Conservation (phyloP, 78 protist species). For the Emiliania huxleyi region DNA sequence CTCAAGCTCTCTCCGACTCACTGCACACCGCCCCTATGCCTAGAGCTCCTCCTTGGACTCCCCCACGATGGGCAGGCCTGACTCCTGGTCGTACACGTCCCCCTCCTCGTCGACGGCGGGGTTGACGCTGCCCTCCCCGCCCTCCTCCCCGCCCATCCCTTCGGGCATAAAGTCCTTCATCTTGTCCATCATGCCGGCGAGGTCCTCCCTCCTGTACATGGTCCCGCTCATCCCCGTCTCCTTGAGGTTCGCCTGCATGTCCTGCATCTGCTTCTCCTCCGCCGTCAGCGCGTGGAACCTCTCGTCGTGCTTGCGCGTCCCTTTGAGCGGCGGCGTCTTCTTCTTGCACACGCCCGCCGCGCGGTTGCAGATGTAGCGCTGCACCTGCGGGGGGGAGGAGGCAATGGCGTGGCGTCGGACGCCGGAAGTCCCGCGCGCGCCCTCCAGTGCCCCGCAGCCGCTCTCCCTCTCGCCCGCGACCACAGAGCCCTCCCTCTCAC, state of each 20-base stretch:
- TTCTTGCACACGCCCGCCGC: constrained; percentile 20
- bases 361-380: constrained; percentile 27
- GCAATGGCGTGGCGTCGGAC: too few species aligned
- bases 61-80: neutral
- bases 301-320: neutral
- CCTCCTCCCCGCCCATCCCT: neutral
- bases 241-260: constrained; percentile 22
- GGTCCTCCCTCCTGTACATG: constrained; percentile 14
- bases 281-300: neutral
- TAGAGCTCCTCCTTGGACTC: neutral
- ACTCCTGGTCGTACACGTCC: neutral
- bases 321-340: neutral
- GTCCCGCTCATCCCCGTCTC: constrained; percentile 9
- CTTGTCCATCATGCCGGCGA: neutral
- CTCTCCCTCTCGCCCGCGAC: too few species aligned
- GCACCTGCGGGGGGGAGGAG: too few species aligned
- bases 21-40: neutral
- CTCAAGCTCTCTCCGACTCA: too few species aligned
- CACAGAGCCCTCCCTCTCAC: too few species aligned
- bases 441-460: too few species aligned
- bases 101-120: neutral
- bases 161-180: neutral
- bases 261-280: constrained; percentile 20
- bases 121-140: neutral
- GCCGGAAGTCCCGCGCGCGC: too few species aligned